Conservation (phyloP, 1,139 yeast species). For the Saccharomyces pastorianus region DNA sequence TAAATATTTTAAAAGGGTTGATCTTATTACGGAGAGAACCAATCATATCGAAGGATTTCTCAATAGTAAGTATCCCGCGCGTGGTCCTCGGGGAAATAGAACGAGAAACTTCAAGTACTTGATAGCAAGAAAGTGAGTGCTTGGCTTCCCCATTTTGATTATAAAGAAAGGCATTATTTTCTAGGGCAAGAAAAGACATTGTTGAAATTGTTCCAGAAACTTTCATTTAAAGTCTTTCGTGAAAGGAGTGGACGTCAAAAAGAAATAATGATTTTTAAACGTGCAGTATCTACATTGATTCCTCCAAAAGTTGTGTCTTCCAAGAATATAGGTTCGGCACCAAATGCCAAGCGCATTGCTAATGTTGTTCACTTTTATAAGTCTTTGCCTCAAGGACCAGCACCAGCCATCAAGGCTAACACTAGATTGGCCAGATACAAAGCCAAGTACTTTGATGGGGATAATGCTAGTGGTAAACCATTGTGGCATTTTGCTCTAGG, state of each 20-base stretch:
- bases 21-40: neutral
- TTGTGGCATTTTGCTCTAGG: conserved; percentile 68
- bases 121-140: neutral
- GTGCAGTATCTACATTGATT: conserved; percentile 83
- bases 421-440: conserved; percentile 54
- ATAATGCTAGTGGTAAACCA: conserved; percentile 75
- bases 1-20: neutral
- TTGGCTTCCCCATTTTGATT: neutral
- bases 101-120: neutral
- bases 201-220: neutral
- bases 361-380: conserved; percentile 93
- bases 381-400: conserved; percentile 90
- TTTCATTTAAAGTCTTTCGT: neutral
- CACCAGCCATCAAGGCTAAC: conserved; percentile 64
- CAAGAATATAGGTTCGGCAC: conserved; percentile 88
- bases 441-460: conserved; percentile 72
- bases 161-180: neutral
- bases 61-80: neutral
- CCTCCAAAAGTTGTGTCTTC: conserved; percentile 99
- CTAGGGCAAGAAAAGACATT: neutral
- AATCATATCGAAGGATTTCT: neutral
- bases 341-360: conserved; percentile 94
- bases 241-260: neutral
- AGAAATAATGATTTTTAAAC: conserved; percentile 56
- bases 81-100: neutral